phyloP scores from a whole-genome alignment of 805 yeast genomes.

The Barnettozyma sucrosica region DNA sequence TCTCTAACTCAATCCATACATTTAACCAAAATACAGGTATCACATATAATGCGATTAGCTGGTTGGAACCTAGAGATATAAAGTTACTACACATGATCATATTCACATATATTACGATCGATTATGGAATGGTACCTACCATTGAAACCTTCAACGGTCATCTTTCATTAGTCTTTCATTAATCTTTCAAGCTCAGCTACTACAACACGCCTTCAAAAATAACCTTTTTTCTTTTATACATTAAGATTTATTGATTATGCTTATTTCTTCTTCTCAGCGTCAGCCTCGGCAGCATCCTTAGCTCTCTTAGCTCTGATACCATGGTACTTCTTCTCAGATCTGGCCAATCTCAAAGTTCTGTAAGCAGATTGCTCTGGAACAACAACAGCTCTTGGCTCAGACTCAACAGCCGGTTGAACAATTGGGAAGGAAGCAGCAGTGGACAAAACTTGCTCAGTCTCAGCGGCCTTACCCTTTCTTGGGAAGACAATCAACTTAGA shows the following conservation, averaged over 20 bases:
- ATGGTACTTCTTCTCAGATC: constrained; percentile 86
- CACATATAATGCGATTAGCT: too few relatives aligned
- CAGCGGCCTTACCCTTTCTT: constrained; percentile 80
- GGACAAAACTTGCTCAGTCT: constrained; percentile 70
- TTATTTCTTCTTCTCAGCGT: constrained; percentile 97
- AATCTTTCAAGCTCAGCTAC: background rate
- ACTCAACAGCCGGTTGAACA: constrained; percentile 66
- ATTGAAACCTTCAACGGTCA: too few relatives aligned
- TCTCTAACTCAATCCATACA: too few relatives aligned
- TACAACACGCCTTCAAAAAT: constrained; percentile 3
- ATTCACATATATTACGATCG: too few relatives aligned
- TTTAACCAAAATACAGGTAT: too few relatives aligned
- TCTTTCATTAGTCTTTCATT: too few relatives aligned
- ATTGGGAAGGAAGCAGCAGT: constrained; percentile 87
- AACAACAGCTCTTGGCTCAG: constrained; percentile 82
- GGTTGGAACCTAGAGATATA: too few relatives aligned
- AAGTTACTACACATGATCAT: too few relatives aligned
- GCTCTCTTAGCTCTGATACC: constrained; percentile 99
- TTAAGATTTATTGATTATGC: constrained; percentile 15
- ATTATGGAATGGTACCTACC: too few relatives aligned
- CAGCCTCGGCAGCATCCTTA: constrained; percentile 95
- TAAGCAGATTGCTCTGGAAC: constrained; percentile 69
- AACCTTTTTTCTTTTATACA: constrained; percentile 21
- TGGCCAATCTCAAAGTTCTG: constrained; percentile 93
- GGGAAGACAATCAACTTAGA: constrained; percentile 94